These are phyloP conservation scores for Coemansia umbellata DNA, from an alignment of 192 early-diverging fungal species.

Conservation along the genomic window DNA sequence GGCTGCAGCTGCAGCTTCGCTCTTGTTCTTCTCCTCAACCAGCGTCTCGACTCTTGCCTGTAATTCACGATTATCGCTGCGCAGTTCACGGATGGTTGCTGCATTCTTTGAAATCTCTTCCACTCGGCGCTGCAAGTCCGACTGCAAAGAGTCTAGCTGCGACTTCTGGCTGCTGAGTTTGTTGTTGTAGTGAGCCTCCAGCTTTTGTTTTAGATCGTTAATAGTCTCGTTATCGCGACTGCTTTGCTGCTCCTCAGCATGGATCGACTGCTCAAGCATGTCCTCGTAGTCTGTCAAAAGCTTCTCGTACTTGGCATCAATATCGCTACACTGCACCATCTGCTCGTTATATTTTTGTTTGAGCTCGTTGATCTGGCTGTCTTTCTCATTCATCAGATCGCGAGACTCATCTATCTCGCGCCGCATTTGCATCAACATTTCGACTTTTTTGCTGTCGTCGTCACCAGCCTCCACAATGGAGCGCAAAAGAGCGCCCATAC, in stretches of 20 bases:
- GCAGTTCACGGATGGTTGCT: conserved; percentile 45
- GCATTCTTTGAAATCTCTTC: conserved; percentile 63
- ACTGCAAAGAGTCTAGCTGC: conserved; percentile 55
- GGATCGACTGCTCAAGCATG: conserved; percentile 52
- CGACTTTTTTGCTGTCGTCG: conserved; percentile 40
- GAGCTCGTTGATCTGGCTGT: conserved; percentile 17
- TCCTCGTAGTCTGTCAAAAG: conserved; percentile 52
- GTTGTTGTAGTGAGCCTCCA: conserved; percentile 79
- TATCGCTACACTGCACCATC: conserved; percentile 14
- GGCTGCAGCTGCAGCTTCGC: neutral
- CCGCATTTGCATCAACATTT: conserved; percentile 44
- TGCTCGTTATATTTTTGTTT: conserved; percentile 13
- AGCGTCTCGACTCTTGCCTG: conserved; percentile 30
- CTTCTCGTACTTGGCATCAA: conserved; percentile 43
- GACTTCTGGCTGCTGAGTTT: conserved; percentile 71
- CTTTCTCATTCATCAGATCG: conserved; percentile 20
- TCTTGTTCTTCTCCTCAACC: conserved; percentile 24
- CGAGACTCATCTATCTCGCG: conserved; percentile 41
- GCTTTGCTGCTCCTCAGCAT: conserved; percentile 47
- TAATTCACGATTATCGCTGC: conserved; percentile 44
- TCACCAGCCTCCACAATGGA: conserved; percentile 50
- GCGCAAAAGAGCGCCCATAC: conserved; percentile 47
- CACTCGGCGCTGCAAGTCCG: conserved; percentile 50
- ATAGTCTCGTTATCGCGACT: conserved; percentile 63
- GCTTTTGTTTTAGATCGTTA: conserved; percentile 74